Percentiles rank a stretch among this genome's conserved stretches.
Conservation (phyloP, 192 early-diverging fungal species). For the Funneliformis mosseae region DNA sequence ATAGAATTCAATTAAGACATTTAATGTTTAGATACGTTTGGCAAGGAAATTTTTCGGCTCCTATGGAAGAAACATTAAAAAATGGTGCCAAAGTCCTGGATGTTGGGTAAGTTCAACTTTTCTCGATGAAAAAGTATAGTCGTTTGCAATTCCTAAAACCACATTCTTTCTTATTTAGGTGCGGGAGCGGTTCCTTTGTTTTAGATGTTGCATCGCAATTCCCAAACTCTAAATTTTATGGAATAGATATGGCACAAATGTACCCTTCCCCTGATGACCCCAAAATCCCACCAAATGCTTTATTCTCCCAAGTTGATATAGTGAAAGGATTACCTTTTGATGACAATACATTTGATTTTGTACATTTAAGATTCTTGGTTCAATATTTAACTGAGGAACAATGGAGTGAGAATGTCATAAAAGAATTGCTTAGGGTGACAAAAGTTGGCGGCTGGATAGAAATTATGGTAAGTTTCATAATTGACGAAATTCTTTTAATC, state of each 20-base stretch:
- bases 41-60: constrained; percentile 15
- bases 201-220: not conserved
- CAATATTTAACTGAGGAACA: not conserved
- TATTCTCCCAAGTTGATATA: constrained; percentile 43
- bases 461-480: constrained; percentile 34
- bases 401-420: constrained; percentile 23
- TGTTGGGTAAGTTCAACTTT: constrained; percentile 4
- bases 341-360: constrained; percentile 53
- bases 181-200: constrained; percentile 7
- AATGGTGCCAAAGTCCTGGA: constrained; percentile 10
- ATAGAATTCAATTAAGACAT: constrained; percentile 23
- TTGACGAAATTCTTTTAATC: not conserved
- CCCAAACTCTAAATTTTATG: constrained; percentile 3
- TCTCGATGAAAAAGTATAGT: no score
- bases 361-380: constrained; percentile 35
- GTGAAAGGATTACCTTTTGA: constrained; percentile 43
- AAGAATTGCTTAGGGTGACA: constrained; percentile 41
- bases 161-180: not conserved
- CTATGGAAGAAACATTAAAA: not conserved
- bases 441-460: constrained; percentile 46
- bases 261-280: constrained; percentile 33
- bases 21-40: constrained; percentile 13
- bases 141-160: not conserved
- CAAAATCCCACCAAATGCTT: constrained; percentile 15
- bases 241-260: constrained; percentile 22